These are phyloP conservation scores for Myrica gale DNA, from an alignment of 306 rosid genomes.

Conservation along the genomic window DNA sequence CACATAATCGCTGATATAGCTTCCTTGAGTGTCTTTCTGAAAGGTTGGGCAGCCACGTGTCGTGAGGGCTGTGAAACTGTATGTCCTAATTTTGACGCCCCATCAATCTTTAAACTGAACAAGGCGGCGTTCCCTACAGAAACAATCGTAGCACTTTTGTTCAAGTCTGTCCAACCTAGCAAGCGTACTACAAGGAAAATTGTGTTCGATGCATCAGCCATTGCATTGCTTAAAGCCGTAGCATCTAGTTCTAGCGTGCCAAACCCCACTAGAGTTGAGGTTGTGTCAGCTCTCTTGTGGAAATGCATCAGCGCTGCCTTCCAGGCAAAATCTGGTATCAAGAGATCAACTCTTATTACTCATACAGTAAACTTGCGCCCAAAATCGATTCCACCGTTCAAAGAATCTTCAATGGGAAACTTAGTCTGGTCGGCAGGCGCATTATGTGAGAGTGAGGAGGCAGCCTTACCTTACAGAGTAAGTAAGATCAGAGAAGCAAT, in stretches of 20 bases:
- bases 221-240: slow-evolving; percentile 13
- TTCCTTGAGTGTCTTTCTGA: not conserved
- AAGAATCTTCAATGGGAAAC: slow-evolving; percentile 13
- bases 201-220: slow-evolving; percentile 8
- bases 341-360: not conserved
- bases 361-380: slow-evolving; percentile 7
- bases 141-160: not conserved
- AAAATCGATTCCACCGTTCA: not conserved
- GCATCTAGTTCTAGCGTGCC: not conserved
- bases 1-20: slow-evolving; percentile 2
- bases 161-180: not conserved
- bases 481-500: slow-evolving; percentile 13
- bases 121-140: not conserved
- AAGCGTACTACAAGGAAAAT: not conserved
- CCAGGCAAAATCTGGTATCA: not conserved
- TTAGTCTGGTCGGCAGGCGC: not conserved
- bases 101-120: not conserved
- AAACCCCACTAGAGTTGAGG: slow-evolving; percentile 4
- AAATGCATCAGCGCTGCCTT: slow-evolving; percentile 4
- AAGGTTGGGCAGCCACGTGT: slow-evolving; percentile 11
- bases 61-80: not conserved
- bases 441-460: not conserved
- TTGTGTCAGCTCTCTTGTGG: slow-evolving; percentile 9
- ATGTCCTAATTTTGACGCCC: slow-evolving; percentile 4
- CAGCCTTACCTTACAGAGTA: not conserved